These are phyloP conservation scores for Ascoidea tarda DNA, from an alignment of 805 yeast species.

Conservation along the genomic window DNA sequence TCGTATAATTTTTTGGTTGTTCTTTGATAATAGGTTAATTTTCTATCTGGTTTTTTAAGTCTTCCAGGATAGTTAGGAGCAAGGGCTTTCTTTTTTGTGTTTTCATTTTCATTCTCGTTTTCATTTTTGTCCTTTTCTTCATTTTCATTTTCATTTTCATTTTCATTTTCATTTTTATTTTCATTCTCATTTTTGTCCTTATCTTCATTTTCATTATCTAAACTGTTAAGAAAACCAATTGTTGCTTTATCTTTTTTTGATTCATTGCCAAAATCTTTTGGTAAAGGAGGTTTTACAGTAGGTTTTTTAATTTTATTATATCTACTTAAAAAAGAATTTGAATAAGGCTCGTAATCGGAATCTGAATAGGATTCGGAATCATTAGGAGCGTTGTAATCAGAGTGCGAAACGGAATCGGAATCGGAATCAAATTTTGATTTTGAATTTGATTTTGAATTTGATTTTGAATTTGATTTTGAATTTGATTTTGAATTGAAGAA, in stretches of 20 bases:
- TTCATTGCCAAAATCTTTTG: not conserved
- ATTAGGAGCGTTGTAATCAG: not conserved
- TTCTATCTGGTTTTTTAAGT: slow-evolving; percentile 6
- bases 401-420: not conserved
- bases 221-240: slow-evolving; percentile 14
- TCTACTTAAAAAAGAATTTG: not conserved
- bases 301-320: not conserved
- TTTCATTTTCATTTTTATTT: slow-evolving; percentile 12
- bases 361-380: not conserved
- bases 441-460: not conserved
- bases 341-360: no score
- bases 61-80: slow-evolving; percentile 13
- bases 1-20: slow-evolving; percentile 55
- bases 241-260: not conserved
- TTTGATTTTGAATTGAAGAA: not conserved
- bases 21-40: slow-evolving; percentile 25
- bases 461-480: not conserved
- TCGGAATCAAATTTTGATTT: not conserved
- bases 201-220: slow-evolving; percentile 29
- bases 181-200: slow-evolving; percentile 21
- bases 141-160: slow-evolving; percentile 22
- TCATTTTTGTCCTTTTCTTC: slow-evolving; percentile 23
- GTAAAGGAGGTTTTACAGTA: not conserved
- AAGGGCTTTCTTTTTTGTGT: slow-evolving; percentile 13
- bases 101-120: slow-evolving; percentile 15